Conservation (phyloP, 169 alveolate species). For the Eimeria tenella region DNA sequence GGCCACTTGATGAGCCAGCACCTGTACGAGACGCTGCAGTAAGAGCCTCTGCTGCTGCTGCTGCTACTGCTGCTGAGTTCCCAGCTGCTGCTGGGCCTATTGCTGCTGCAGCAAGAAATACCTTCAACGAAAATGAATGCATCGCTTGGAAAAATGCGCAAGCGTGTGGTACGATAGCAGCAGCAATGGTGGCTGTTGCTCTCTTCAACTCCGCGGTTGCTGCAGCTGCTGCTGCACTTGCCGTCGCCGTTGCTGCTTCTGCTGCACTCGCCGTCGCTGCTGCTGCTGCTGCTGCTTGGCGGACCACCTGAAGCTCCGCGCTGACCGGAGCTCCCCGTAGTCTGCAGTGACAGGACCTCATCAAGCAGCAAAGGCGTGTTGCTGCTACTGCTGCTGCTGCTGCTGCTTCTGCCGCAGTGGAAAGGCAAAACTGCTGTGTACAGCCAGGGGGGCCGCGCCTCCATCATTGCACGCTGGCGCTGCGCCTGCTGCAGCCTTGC, state of each 20-base stretch:
- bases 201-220: background rate
- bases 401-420: constrained; percentile 32
- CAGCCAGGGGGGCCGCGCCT: constrained; percentile 63
- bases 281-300: constrained; percentile 1
- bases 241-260: background rate
- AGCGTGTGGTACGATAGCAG: background rate
- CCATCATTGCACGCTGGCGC: constrained; percentile 27
- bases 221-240: background rate
- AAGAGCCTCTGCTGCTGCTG: background rate
- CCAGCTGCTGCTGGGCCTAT: background rate
- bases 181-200: constrained; percentile 43
- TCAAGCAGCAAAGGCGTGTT: constrained; percentile 32
- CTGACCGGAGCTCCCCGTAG: background rate
- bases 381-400: constrained; percentile 18
- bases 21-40: constrained; percentile 36
- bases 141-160: constrained; percentile 43
- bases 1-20: constrained; percentile 62
- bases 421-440: constrained; percentile 47
- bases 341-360: constrained; percentile 1
- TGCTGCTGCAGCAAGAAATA: constrained; percentile 5
- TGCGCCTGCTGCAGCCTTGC: constrained; percentile 62
- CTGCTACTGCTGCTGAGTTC: background rate
- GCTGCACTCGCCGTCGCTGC: constrained; percentile 2
- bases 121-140: constrained; percentile 34
- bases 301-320: background rate